Conservation (phyloP, 345 rosid species). For the Lumnitzera racemosa region DNA sequence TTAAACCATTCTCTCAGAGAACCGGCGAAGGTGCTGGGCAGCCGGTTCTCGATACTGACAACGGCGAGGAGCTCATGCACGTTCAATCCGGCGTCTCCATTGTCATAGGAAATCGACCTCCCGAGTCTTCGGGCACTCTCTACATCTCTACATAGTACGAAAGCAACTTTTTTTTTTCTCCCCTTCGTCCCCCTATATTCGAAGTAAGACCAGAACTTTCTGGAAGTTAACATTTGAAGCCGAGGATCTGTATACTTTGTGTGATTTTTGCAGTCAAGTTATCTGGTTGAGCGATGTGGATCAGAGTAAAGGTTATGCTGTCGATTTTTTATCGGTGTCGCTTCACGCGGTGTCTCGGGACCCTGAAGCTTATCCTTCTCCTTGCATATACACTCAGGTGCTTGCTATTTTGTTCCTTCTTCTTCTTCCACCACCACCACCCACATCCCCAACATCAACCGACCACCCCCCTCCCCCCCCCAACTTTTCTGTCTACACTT, state of each 20-base stretch:
- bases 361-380: conserved; percentile 77
- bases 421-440: too few species aligned
- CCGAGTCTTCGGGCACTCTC: conserved; percentile 79
- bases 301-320: conserved; percentile 63
- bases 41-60: conserved; percentile 49
- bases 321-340: conserved; percentile 75
- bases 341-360: conserved; percentile 91
- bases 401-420: not conserved
- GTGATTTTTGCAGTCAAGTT: conserved; percentile 48
- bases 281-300: conserved; percentile 86
- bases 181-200: not conserved
- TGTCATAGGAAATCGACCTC: conserved; percentile 51
- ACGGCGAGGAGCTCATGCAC: conserved; percentile 77
- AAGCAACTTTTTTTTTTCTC: not conserved
- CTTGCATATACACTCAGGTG: conserved; percentile 91
- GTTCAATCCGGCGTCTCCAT: conserved; percentile 69
- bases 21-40: conserved; percentile 46
- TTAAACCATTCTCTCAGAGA: conserved; percentile 53
- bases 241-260: not conserved
- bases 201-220: not conserved
- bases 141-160: conserved; percentile 65
- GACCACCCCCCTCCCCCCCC: too few species aligned
- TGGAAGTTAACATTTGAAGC: not conserved
- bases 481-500: not conserved
- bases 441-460: too few species aligned